Percentiles rank a stretch among this genome's conserved stretches.
Conservation (phyloP, 2,329 filamentous ascomycete species). For the Diaporthe vaccinii region DNA sequence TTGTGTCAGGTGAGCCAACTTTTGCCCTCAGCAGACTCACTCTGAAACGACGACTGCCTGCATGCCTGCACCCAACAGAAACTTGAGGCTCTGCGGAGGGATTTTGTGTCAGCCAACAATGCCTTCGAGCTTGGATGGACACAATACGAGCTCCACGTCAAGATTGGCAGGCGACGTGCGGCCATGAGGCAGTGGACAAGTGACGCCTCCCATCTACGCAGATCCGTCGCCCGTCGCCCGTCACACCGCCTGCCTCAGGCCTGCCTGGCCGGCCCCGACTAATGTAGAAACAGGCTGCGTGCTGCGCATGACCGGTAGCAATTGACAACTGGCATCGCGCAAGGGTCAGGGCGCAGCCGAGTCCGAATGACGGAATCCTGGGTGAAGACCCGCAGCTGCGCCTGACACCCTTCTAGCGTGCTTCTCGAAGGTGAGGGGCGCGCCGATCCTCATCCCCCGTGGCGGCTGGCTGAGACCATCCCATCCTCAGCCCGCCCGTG, state of each 20-base stretch:
- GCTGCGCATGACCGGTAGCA: background rate
- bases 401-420: conserved; percentile 13
- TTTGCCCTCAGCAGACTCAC: conserved; percentile 18
- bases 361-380: background rate
- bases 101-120: background rate
- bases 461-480: conserved; percentile 3
- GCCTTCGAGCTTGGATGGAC: too few species aligned
- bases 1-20: conserved; percentile 19
- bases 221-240: background rate
- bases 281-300: background rate
- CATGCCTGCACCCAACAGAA: background rate
- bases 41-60: conserved; percentile 15
- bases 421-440: conserved; percentile 12
- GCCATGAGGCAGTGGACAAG: background rate
- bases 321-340: background rate
- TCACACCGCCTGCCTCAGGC: background rate
- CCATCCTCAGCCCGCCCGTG: background rate
- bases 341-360: background rate
- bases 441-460: background rate
- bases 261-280: background rate
- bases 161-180: conserved; percentile 1
- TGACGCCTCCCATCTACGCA: background rate
- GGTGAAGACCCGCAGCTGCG: background rate
- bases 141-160: conserved; percentile 1
- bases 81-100: conserved; percentile 20